Evolutionary conservation across 2,329 filamentous ascomycete species (phyloP), one percentile per base, ranked within the genome.

Genomic region (Malbranchea zuffiana): DNA sequence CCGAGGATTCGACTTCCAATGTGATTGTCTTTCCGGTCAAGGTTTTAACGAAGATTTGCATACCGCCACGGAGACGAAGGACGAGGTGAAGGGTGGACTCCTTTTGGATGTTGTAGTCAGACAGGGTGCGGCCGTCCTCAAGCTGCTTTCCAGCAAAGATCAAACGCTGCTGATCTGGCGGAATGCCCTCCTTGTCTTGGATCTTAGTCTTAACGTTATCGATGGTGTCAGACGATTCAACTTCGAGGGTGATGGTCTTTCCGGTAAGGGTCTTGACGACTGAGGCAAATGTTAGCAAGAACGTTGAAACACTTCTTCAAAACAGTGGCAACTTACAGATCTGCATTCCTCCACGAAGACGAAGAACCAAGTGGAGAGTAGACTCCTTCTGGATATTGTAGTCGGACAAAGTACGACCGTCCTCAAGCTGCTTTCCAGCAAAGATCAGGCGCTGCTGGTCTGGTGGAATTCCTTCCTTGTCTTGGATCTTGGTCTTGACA

Each of bases 121-220:
- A 80, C 0, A 93, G 71, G 18, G 86, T 93, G 37, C 87, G 84
- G 45, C 88, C 87, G 50, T 96, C 88, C 63, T 96, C 88, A 3
- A 95, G 76, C 61, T 95, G 87, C 74, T 95, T 95, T 40, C 87
- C 88, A 29, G 87, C 87, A 50, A 95, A 95, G 61, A 95, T 95
- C 49, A 95, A 64, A 51, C 87, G 88, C 69, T 95, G 87, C 66
- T 96, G 87, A 57, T 95, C 87, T 7, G 87, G 87, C 31, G 87
- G 88, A 39, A 95, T 95, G 17, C 87, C 87, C 65, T 95, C 87
- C 75, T 95, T 95, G 56, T 95, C 87, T 64, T 95, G 87, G 28
- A 95, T 95, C 75, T 95, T 95, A 34, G 74, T 78, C 77, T 95
- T 95, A 25, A 95, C 87, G 45, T 94, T 94, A 70, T 94, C 86